phyloP scores from a whole-genome alignment of 352 stramenopile species.

The Pilasporangium apinafurcum region DNA sequence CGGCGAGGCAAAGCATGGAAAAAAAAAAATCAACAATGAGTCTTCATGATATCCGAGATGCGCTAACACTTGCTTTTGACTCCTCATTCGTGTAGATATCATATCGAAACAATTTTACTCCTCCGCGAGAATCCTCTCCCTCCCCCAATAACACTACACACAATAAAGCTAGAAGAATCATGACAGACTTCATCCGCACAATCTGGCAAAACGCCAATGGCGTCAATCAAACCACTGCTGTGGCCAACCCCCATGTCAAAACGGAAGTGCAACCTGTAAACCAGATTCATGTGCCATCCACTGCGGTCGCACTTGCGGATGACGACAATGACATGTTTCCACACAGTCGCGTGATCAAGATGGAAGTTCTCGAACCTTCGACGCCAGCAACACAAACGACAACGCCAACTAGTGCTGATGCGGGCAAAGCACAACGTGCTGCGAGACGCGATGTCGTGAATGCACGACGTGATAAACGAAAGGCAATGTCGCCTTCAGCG shows the following conservation, averaged over 20 bases:
- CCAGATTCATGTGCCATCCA: conserved; percentile 50
- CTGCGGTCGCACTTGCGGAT: conserved; percentile 5
- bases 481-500: conserved; percentile 26
- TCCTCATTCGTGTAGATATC: no score
- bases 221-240: not conserved
- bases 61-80: no score
- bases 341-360: conserved; percentile 40
- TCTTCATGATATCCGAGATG: no score
- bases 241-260: conserved; percentile 12
- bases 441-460: conserved; percentile 58
- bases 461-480: conserved; percentile 73
- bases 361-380: conserved; percentile 22
- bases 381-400: not conserved
- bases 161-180: conserved; percentile 12
- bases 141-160: conserved; percentile 2
- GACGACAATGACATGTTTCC: conserved; percentile 8
- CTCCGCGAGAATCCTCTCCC: not conserved
- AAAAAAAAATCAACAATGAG: no score
- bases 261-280: conserved; percentile 41
- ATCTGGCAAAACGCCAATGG: conserved; percentile 49
- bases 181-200: conserved; percentile 77
- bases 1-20: no score
- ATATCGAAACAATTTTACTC: no score
- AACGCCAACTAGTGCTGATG: conserved; percentile 2
- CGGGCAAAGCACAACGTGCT: conserved; percentile 60